These are phyloP conservation scores for Lojkania enalia DNA, from an alignment of 2,329 filamentous ascomycete species.

Conservation along the genomic window DNA sequence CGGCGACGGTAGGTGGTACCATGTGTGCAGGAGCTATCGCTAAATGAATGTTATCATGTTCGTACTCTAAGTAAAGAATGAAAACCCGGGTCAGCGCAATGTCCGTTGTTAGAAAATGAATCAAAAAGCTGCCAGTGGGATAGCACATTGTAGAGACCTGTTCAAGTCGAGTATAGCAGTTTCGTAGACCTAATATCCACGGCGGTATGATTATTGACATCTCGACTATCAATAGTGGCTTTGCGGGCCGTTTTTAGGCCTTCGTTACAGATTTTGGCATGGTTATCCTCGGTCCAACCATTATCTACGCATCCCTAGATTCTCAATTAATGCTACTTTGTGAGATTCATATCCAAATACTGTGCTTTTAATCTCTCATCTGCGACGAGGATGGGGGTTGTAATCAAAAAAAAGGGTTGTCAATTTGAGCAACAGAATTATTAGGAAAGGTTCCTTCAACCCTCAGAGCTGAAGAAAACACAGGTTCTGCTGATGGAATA, in stretches of 20 bases:
- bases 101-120: conserved; percentile 11
- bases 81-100: conserved; percentile 1
- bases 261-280: not conserved
- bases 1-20: conserved; percentile 67
- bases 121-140: conserved; percentile 17
- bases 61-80: conserved; percentile 5
- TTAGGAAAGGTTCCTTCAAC: conserved; percentile 44
- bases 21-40: conserved; percentile 64
- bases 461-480: conserved; percentile 42
- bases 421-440: conserved; percentile 28
- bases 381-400: too few relatives aligned
- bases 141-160: conserved; percentile 18
- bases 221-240: not conserved
- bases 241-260: not conserved
- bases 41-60: conserved; percentile 11
- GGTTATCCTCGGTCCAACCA: not conserved
- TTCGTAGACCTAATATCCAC: conserved; percentile 9
- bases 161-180: conserved; percentile 7
- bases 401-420: too few relatives aligned
- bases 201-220: conserved; percentile 9
- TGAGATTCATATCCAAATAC: conserved; percentile 44
- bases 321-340: conserved; percentile 39
- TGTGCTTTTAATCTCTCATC: too few relatives aligned
- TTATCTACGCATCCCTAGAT: not conserved
- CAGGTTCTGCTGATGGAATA: conserved; percentile 29